Evolutionary conservation across 1,284 basidiomycete species (phyloP), one percentile per base, ranked within the genome.

Genomic region (Schizopora paradoxa): DNA sequence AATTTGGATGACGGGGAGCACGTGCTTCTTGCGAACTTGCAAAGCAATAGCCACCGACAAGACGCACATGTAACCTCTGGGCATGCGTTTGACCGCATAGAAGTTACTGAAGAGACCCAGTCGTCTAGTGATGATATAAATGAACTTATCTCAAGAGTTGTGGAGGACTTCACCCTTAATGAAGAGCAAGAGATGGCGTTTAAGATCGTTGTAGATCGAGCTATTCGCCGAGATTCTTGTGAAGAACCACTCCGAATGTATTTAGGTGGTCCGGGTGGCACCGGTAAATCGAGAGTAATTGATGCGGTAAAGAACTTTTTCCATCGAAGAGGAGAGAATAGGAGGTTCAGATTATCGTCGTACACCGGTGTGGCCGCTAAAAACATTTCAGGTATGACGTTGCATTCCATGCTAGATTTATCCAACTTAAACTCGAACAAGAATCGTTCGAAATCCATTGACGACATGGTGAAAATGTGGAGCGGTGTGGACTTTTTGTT

Each of bases 201-300:
- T 23, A 14, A 34, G 5, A 40, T 56, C 14, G 40, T 56, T 3
- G 51, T 47, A 3, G 38, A 51, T 10, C 53, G 55, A 46, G 41
- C 35, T 7, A 19, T 39, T 2, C 32, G 29, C 10, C n/a, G 27
- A 1, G 13, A 23, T 28, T 14, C 47, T 8, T 16, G 25, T 5
- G 54, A 51, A 10, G 8, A 32, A 29, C 27, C 48, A 16, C 43
- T 61, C 5, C 43, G 46, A 7, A 58, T 61, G 59, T 59, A 54
- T 43, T 11, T 61, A 0, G 50, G 49, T 10, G 59, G 59, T 5
- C 48, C 54, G 11, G 59, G 57, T 0, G 58, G 58, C 4, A 61
- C 58, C 1, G 58, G 58, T 0, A 61, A 61, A 43, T 55, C 56
- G 0, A 49, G 51, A 11, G 58, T 61, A 2, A 49, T 62, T 4